phyloP scores from a whole-genome alignment of 78 protist genomes.

The Dictyostelium citrinum region DNA sequence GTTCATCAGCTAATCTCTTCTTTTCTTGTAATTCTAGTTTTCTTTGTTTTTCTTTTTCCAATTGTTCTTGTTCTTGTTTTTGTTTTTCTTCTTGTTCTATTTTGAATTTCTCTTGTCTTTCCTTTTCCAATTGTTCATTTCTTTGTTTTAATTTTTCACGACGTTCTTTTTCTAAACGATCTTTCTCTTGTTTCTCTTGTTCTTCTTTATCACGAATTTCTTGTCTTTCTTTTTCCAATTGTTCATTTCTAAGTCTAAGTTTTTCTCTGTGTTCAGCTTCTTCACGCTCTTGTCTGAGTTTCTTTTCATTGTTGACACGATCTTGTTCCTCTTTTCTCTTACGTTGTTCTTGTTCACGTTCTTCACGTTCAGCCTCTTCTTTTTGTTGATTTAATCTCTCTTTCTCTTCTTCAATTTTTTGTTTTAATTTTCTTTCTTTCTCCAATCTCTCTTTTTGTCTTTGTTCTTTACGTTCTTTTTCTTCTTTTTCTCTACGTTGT shows the following conservation, averaged over 20 bases:
- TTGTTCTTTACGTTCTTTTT: constrained; percentile 1
- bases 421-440: neutral
- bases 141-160: constrained; percentile 2
- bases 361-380: neutral
- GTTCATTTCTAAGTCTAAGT: neutral
- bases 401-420: neutral
- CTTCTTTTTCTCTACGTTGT: neutral
- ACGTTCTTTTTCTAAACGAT: neutral
- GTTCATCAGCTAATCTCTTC: neutral
- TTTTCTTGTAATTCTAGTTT: constrained; percentile 8
- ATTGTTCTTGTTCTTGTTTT: neutral
- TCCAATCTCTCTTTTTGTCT: neutral
- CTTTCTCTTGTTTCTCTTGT: neutral
- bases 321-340: neutral
- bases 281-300: neutral
- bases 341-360: neutral
- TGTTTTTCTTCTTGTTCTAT: neutral
- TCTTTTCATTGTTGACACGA: neutral
- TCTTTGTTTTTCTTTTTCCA: neutral
- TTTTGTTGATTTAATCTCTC: neutral
- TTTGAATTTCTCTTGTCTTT: neutral
- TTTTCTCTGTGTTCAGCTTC: neutral
- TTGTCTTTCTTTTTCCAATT: neutral
- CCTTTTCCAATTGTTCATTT: neutral
- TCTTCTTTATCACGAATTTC: neutral